Base-by-base conservation (phyloP, 2,329 filamentous ascomycete species). In the Xylaria arbuscula region DNA sequence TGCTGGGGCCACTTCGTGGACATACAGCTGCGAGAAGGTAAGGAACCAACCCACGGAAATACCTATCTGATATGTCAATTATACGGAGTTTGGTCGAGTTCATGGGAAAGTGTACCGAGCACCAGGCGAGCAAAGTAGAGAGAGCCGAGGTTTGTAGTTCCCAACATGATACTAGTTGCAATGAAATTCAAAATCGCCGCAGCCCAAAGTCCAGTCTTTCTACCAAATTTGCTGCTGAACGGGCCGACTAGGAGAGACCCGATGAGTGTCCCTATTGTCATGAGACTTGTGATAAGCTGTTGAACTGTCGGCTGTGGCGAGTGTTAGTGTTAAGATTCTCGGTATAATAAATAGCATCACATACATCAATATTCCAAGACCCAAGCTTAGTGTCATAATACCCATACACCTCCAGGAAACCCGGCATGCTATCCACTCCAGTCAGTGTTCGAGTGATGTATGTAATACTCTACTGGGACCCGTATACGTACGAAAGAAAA, bases 21-120 rank as follows among this genome's bases (percentile, higher is more conserved):
- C 77, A 69, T 81, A 81, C 3, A 81, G 74, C n/a, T 80, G 79
- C 0, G 77, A 75, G 67, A 79, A 80, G 36, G 77, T 78, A 60
- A 81, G 75, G 55, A 81, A 77, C 78, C 76, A 79, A 22, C 79
- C 79, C 10, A 77, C 77, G 1, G 78, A 79, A 1, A 81, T 70
- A 32, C 79, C 79, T 77, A 54, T 50, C 19, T 13, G 17, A 40
- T 9, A 2, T 42, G 36, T 70, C 34, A 65, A 56, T n/a, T 10
- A 57, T 10, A 57, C 22, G 36, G 40, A 19, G 34, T 34, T 4
- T 9, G 45, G 17, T 13, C 2, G 47, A 13, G 7, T 5, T 15
- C 22, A 17, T 10, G 32, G 38, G n/a, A 17, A 42, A 38, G 5
- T 66, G 50, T 62, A 77, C 76, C 76, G 9, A 78, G 73, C n/a